Percentiles rank a stretch among this genome's conserved stretches.
Conservation (phyloP, 2,329 filamentous ascomycete species). For the Paramyrothecium roridum region DNA sequence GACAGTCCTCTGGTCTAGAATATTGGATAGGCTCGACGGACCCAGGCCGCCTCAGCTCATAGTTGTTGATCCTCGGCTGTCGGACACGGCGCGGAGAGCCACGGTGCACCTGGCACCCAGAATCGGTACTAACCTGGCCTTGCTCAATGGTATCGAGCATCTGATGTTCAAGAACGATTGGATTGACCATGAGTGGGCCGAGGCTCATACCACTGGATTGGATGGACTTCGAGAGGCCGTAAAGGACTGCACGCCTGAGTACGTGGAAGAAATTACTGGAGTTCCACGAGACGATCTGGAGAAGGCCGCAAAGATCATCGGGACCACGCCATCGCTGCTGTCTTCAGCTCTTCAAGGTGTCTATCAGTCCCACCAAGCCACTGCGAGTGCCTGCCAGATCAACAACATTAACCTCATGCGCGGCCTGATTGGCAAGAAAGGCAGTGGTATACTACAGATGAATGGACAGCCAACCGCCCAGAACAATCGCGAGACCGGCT, state of each 20-base stretch:
- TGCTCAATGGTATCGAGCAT: slow-evolving; percentile 33
- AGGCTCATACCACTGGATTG: slow-evolving; percentile 22
- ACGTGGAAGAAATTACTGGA: slow-evolving; percentile 30
- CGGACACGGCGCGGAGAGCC: slow-evolving; percentile 27
- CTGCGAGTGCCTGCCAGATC: slow-evolving; percentile 33
- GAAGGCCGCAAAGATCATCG: slow-evolving; percentile 27
- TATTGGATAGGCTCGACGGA: slow-evolving; percentile 29
- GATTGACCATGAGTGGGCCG: slow-evolving; percentile 25
- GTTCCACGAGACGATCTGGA: slow-evolving; percentile 22
- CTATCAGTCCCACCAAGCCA: slow-evolving; percentile 37
- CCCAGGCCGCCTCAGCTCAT: slow-evolving; percentile 29
- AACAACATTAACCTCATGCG: slow-evolving; percentile 36
- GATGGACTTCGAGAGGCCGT: slow-evolving; percentile 23
- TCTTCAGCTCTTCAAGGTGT: slow-evolving; percentile 35
- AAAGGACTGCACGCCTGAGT: slow-evolving; percentile 24
- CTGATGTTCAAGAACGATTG: slow-evolving; percentile 31
- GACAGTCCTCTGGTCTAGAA: slow-evolving; percentile 31
- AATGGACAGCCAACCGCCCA: slow-evolving; percentile 36
- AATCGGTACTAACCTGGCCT: slow-evolving; percentile 30
- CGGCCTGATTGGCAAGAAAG: slow-evolving; percentile 29
- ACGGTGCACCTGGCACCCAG: slow-evolving; percentile 29
- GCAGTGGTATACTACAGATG: slow-evolving; percentile 33
- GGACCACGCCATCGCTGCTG: slow-evolving; percentile 24
- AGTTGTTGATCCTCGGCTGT: slow-evolving; percentile 29
- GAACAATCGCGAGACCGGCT: slow-evolving; percentile 34